Evolutionary conservation across 208 protist species (phyloP).

Genomic region (Wallacemonas sp.): DNA sequence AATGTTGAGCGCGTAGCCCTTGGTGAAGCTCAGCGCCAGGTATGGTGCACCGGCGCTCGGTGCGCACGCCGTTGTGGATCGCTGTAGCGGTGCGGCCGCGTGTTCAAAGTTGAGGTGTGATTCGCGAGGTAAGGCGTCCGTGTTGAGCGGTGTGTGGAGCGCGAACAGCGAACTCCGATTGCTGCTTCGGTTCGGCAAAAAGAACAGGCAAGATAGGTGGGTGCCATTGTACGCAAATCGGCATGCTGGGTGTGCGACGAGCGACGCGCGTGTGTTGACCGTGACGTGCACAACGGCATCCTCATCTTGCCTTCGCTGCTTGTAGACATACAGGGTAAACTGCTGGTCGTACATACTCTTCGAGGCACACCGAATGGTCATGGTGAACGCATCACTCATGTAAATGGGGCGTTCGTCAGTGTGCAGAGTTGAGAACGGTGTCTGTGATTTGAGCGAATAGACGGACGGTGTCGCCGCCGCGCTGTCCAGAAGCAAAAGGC

Average conservation of each 20-base stretch:
- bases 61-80: background rate
- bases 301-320: background rate
- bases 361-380: background rate
- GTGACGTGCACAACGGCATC: constrained; percentile 5
- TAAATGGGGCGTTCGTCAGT: constrained; percentile 1
- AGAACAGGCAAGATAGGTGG: constrained; percentile 10
- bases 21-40: constrained; percentile 75
- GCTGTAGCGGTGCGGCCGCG: background rate
- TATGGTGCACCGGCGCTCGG: background rate
- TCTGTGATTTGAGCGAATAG: constrained; percentile 8
- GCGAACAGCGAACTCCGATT: background rate
- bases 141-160: background rate
- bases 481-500: constrained; percentile 1
- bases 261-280: background rate
- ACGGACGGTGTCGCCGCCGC: constrained; percentile 1
- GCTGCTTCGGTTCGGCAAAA: background rate
- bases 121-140: constrained; percentile 22
- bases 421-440: constrained; percentile 2
- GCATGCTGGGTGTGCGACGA: background rate
- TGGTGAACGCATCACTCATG: background rate
- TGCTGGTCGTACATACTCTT: background rate
- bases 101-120: background rate
- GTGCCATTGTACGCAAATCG: constrained; percentile 1
- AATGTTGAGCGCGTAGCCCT: constrained; percentile 44
- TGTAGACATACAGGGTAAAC: background rate